Evolutionary conservation across 2,329 filamentous ascomycete species (phyloP).

Genomic region (Kalaharituber pfeilii): DNA sequence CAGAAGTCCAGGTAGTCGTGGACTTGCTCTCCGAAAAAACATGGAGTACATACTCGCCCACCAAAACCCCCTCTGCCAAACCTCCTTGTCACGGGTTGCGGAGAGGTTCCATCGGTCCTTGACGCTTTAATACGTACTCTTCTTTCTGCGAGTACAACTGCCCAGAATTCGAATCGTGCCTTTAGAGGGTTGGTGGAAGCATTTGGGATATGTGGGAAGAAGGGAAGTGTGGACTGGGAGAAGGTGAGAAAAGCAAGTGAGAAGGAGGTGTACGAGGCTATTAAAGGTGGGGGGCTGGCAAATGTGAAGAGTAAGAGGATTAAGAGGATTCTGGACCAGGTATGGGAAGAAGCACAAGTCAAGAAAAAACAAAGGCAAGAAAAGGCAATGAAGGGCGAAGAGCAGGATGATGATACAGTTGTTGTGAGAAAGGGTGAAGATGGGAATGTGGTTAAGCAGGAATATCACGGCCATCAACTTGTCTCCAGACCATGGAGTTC

Average conservation of each 20-base stretch:
- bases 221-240: constrained; percentile 39
- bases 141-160: constrained; percentile 38
- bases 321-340: constrained; percentile 54
- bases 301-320: constrained; percentile 55
- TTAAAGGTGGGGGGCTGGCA: constrained; percentile 53
- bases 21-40: constrained; percentile 44
- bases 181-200: constrained; percentile 45
- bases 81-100: constrained; percentile 49
- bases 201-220: constrained; percentile 19
- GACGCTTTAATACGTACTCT: constrained; percentile 38
- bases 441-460: not conserved
- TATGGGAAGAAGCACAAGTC: constrained; percentile 47
- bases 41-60: constrained; percentile 48
- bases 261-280: constrained; percentile 48
- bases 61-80: constrained; percentile 52
- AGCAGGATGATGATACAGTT: not conserved
- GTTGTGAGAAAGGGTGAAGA: not conserved
- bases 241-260: constrained; percentile 34
- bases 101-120: constrained; percentile 35
- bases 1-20: constrained; percentile 53
- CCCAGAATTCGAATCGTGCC: constrained; percentile 42
- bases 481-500: not conserved
- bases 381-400: constrained; percentile 1
- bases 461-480: not conserved
- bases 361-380: constrained; percentile 13